Conservation (phyloP, 225 moss, liverwort and hornwort species). For the Marchantia paleacea region DNA sequence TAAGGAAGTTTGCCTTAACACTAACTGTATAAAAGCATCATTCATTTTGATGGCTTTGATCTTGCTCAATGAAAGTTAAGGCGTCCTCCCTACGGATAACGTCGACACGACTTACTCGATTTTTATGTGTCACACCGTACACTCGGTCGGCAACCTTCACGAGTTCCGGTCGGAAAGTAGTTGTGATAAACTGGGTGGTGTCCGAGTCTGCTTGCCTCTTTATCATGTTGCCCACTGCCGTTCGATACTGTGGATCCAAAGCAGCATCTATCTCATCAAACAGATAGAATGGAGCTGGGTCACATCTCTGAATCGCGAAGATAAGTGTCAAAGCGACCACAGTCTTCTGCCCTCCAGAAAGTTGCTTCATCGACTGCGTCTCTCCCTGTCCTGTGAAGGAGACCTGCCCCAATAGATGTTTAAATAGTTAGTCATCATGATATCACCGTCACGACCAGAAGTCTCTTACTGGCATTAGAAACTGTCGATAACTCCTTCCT, state of each 20-base stretch:
- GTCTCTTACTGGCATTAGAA: no score
- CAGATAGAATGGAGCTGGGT: conserved; percentile 68
- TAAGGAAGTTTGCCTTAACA: not conserved
- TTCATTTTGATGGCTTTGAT: conserved; percentile 73
- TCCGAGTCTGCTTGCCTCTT: conserved; percentile 86
- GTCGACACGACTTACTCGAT: conserved; percentile 84
- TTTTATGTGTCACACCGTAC: conserved; percentile 87
- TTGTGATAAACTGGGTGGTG: conserved; percentile 85
- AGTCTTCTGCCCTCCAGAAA: conserved; percentile 65
- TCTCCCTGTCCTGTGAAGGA: conserved; percentile 69
- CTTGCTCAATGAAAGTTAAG: conserved; percentile 73
- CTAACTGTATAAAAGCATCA: conserved; percentile 9
- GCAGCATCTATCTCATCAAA: conserved; percentile 90
- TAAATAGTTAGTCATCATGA: no score
- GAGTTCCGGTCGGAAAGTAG: conserved; percentile 84
- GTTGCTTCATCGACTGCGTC: conserved; percentile 71
- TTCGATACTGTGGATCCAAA: conserved; percentile 60
- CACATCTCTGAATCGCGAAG: conserved; percentile 68
- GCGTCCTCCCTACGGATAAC: conserved; percentile 71
- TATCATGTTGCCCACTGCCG: conserved; percentile 80
- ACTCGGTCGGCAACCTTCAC: conserved; percentile 87
- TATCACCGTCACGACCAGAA: no score
- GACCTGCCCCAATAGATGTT: conserved; percentile 36
- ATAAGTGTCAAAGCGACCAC: conserved; percentile 66
- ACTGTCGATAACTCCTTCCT: no score